Evolutionary conservation across 2,329 filamentous ascomycete species (phyloP), one percentile per base, ranked within the genome.

Genomic region (Penicillium sp.): DNA sequence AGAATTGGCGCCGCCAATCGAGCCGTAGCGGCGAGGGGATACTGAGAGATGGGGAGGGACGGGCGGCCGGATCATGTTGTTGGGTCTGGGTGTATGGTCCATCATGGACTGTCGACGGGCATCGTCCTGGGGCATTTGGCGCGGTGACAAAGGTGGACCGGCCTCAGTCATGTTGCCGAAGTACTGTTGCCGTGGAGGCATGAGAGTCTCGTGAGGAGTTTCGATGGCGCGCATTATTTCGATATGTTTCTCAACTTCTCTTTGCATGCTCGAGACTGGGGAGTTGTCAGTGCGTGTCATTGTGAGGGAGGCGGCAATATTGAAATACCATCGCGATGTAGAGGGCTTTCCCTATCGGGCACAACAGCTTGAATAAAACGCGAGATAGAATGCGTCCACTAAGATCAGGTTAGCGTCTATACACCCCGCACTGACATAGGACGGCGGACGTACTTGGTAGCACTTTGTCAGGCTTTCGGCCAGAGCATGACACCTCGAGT

Each of bases 361-460:
- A 91, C 83, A 52, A 96, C 77, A 15, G 86, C 82, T 53, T 91
- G 80, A 27, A 97, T 77, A 51, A 87, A 85, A 61, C 87, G 86
- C 8, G 90, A 88, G 57, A 97, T 81, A 50, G 96, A 91, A 68
- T 92, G 87, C 69, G 91, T 95, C 80, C 91, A 90, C 75, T 94
- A 31, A 6, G 13, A 16, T 46, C 29, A 21, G 27, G 38, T 38
- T 52, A 60, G 57, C 35, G 38, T 25, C 37, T 29, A 23, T 31
- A 57, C 42, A 59, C 54, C 18, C 35, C 35, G 44, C 23, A 38
- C 18, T 46, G 29, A 52, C 46, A 35, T 56, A 16, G 53, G 53
- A 35, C 25, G 34, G 32, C 23, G 27, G 56, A 65, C 79, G 62
- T 73, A 86, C 83, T 74, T 86, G 84, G 63, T 88, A 83, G 65